A percentile compares a stretch with the other conserved stretches of the same genome.
phyloP scores from a whole-genome alignment of 2,329 filamentous ascomycete genomes.

The Raffaelea ambrosiae region DNA sequence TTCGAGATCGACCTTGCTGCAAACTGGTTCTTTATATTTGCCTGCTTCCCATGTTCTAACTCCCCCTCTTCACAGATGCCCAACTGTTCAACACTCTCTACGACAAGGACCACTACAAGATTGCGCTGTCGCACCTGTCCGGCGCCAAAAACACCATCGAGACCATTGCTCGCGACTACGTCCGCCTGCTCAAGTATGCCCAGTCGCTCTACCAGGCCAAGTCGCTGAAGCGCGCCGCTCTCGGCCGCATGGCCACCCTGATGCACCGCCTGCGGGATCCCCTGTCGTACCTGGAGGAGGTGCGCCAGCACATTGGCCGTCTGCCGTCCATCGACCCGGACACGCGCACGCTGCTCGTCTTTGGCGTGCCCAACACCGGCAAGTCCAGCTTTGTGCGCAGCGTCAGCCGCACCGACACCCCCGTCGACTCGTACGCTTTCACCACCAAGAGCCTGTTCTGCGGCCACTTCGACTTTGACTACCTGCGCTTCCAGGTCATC shows the following conservation, averaged over 20 bases:
- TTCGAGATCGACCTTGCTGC: too few relatives aligned
- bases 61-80: constrained; percentile 28
- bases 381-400: constrained; percentile 94
- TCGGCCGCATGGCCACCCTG: constrained; percentile 97
- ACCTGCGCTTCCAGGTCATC: constrained; percentile 72
- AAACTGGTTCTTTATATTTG: too few relatives aligned
- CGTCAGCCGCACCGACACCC: constrained; percentile 89
- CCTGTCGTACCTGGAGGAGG: constrained; percentile 90
- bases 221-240: constrained; percentile 89
- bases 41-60: too few relatives aligned
- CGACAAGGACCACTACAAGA: constrained; percentile 95
- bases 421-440: constrained; percentile 96
- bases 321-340: constrained; percentile 98
- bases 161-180: constrained; percentile 92
- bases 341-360: constrained; percentile 90
- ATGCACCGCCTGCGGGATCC: constrained; percentile 92
- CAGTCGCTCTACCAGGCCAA: constrained; percentile 98
- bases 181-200: constrained; percentile 82
- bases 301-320: constrained; percentile 92
- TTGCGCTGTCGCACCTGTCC: constrained; percentile 90
- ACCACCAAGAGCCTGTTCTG: constrained; percentile 93
- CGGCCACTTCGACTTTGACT: constrained; percentile 96
- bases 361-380: constrained; percentile 94
- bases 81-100: constrained; percentile 95
- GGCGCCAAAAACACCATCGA: constrained; percentile 96